Evolutionary conservation across 768 basidiomycete species (phyloP), one percentile per base, ranked within the genome.

Genomic region (Porphyrellus cyaneotinctus): DNA sequence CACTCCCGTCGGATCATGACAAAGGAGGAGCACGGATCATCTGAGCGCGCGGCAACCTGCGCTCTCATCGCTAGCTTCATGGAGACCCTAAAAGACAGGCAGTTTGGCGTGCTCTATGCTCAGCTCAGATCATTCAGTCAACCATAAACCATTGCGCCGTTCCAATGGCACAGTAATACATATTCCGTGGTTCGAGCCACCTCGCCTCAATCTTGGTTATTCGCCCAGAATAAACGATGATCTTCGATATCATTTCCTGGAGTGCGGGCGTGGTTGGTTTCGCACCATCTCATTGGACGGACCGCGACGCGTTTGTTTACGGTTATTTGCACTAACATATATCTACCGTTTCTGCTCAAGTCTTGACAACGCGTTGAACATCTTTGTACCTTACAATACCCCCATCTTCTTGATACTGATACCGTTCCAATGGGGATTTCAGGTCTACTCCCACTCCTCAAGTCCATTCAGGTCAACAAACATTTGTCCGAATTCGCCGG

Each of bases 381-480:
- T 38, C 32, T 45, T 56, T 51, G 46, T 47, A 36, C 32, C 38
- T 52, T 6, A 52, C 58, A 11, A 52, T 30, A 41, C 49, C 15
- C 38, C 35, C 32, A 26, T 46, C 33, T 52, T 43, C 26, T 57
- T 31, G 33, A 47, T 53, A 51, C 41, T 5, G 17, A 43, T 44
- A 15, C 33, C 8, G 11, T 26, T 4, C 44, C 12, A 20, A 97
- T 97, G 95, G 95, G 95, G 26, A 97, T 98, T 52, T 79, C 84
- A 52, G 95, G 95, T 13, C 79, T 97, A 18, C 73, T 98, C 31
- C 90, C 93, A 30, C 79, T 95, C 23, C 81, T 98, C 57, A 95
- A 93, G 76, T 82, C 91, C 38, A 95, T 97, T 33, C 91, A 95
- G 64, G 81, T 79, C 49, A 81, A 79, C 52, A 81, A 75, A 52